Percentiles rank a stretch among this genome's conserved stretches.
These are phyloP conservation scores for Fistulinella cinereoalba DNA, from an alignment of 1,284 basidiomycete genomes.

Conservation along the genomic window DNA sequence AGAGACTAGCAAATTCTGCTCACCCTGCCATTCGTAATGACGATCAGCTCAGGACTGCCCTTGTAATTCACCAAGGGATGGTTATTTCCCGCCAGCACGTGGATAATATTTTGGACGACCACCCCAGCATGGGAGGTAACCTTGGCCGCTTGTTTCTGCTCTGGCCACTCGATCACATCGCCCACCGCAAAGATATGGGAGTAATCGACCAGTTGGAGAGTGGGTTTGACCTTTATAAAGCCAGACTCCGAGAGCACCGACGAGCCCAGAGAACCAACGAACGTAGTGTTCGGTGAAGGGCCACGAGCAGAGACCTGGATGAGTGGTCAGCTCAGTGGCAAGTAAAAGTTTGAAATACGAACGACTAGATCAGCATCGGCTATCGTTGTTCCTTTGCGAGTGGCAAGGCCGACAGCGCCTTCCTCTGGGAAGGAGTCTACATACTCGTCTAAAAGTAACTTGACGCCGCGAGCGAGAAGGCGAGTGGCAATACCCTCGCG, in stretches of 20 bases:
- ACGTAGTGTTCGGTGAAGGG: constrained; percentile 48
- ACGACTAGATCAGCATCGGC: constrained; percentile 56
- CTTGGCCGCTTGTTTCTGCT: constrained; percentile 60
- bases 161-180: constrained; percentile 56
- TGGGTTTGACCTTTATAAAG: constrained; percentile 48
- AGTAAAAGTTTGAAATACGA: constrained; percentile 20
- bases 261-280: constrained; percentile 44
- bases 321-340: constrained; percentile 1
- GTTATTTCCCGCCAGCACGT: constrained; percentile 38
- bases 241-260: constrained; percentile 41
- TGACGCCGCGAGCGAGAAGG: constrained; percentile 43
- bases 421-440: constrained; percentile 46
- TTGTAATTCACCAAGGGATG: constrained; percentile 44
- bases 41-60: constrained; percentile 50
- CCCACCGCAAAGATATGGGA: constrained; percentile 56
- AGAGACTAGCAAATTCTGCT: constrained; percentile 9
- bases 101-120: constrained; percentile 46
- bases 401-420: constrained; percentile 40
- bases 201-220: constrained; percentile 48
- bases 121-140: constrained; percentile 41
- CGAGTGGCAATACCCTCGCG: constrained; percentile 47
- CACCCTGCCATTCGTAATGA: constrained; percentile 60
- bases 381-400: constrained; percentile 51
- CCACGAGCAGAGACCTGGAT: constrained; percentile 50
- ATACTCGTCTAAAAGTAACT: constrained; percentile 54